Evolutionary conservation across 441 rosid genomes (phyloP), one percentile per base, ranked within the genome.

Genomic region (Hypseocharis bilobata): DNA sequence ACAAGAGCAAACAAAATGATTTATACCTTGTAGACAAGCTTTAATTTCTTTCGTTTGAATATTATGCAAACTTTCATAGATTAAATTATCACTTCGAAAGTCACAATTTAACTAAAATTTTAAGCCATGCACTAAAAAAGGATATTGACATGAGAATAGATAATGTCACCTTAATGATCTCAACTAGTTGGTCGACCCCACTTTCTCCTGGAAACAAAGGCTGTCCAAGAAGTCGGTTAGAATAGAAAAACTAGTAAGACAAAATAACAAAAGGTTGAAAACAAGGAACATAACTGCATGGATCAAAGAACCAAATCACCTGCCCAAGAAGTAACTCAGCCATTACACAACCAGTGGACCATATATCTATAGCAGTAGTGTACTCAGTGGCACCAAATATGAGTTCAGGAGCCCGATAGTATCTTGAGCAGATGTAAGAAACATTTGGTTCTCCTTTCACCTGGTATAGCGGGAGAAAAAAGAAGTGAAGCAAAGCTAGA

Each of bases 331-430:
- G 91, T 72, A 93, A 81, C 81, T 93, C 99, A 26, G 97, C 99
- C 97, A 93, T 88, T 77, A 93, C 99, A 70, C 99, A 93, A 68
- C 99, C 99, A 19, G 96, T 82, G 36, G 99, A 93, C 99, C 99
- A 93, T 80, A 93, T 86, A 80, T 93, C 99, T 44, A 93, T 93
- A 17, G 99, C 99, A 73, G 97, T 89, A 64, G 99, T 91, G 73
- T 93, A 93, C 79, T 91, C 96, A 17, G 93, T 88, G 60, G 99
- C 97, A 70, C 97, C 97, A 80, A 93, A 93, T 72, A 93, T 93
- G 74, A 93, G 90, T 78, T 93, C 97, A 61, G 99, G 99, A 58
- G 99, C 99, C 61, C 99, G 96, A 59, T 91, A 93, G 73, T 93
- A 93, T 83, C 97, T 83, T 32, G 99, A 93, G 74, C 99, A 91